phyloP scores from a whole-genome alignment of 2,329 filamentous ascomycete species.

The Trichoderma koningii region DNA sequence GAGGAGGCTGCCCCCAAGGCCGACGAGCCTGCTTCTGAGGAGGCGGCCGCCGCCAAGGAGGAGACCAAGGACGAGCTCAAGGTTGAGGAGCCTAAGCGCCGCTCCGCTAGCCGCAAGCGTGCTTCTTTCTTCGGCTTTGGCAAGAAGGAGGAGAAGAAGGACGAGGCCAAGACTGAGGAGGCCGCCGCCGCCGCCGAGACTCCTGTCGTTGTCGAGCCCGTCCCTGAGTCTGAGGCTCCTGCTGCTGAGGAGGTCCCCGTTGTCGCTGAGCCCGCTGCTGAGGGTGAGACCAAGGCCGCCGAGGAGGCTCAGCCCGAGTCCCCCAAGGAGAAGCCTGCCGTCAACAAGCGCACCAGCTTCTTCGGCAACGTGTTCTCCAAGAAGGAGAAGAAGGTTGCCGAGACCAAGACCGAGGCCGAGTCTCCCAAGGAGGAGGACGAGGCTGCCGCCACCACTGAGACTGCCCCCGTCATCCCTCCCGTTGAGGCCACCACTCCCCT shows the following conservation, averaged over 20 bases:
- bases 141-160: constrained; percentile 56
- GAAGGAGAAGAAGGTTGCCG: constrained; percentile 62
- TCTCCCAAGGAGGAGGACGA: constrained; percentile 48
- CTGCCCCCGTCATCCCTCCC: constrained; percentile 60
- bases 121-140: constrained; percentile 64
- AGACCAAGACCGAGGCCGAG: constrained; percentile 48
- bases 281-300: constrained; percentile 37
- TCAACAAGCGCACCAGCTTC: constrained; percentile 59
- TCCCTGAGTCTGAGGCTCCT: constrained; percentile 39
- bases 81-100: constrained; percentile 60
- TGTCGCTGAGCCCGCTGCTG: constrained; percentile 38
- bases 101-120: constrained; percentile 67
- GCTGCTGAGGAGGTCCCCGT: constrained; percentile 43
- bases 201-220: constrained; percentile 43
- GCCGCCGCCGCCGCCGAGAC: constrained; percentile 38
- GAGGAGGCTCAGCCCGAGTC: constrained; percentile 48
- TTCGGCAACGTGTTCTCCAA: constrained; percentile 55
- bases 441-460: constrained; percentile 49
- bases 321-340: constrained; percentile 52
- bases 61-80: constrained; percentile 52
- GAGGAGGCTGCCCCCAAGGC: constrained; percentile 40
- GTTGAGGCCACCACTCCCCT: constrained; percentile 60
- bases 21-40: constrained; percentile 44
- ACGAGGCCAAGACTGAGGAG: constrained; percentile 41
- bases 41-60: constrained; percentile 39